phyloP scores from a whole-genome alignment of 768 basidiomycete genomes.

The Tremella mesenterica region DNA sequence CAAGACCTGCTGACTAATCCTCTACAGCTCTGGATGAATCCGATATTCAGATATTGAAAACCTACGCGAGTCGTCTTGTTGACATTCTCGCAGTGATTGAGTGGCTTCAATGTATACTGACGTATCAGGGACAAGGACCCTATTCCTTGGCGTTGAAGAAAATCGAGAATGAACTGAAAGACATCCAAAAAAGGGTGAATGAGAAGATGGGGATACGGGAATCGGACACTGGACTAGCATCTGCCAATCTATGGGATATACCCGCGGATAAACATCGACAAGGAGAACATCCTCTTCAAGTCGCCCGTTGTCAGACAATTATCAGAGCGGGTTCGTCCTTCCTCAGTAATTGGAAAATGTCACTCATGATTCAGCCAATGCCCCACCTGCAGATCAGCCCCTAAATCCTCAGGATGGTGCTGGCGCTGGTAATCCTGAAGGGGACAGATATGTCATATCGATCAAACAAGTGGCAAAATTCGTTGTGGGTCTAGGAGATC shows the following conservation, averaged over 20 bases:
- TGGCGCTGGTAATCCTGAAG: constrained; percentile 53
- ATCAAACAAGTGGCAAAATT: constrained; percentile 99
- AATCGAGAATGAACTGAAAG: constrained; percentile 84
- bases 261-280: constrained; percentile 85
- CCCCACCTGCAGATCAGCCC: constrained; percentile 66
- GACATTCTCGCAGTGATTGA: too few relatives aligned
- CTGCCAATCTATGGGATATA: constrained; percentile 96
- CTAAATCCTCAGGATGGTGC: constrained; percentile 81
- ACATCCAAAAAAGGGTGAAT: constrained; percentile 92
- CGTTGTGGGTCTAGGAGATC: constrained; percentile 91
- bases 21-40: constrained; percentile 81
- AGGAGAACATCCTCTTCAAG: constrained; percentile 84
- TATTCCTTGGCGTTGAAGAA: constrained; percentile 82
- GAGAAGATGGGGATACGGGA: constrained; percentile 99
- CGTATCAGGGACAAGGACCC: constrained; percentile 87
- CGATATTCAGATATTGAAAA: constrained; percentile 98
- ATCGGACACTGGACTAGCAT: constrained; percentile 91
- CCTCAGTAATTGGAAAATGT: neutral
- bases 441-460: constrained; percentile 98
- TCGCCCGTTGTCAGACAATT: constrained; percentile 97
- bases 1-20: constrained; percentile 9
- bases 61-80: constrained; percentile 57
- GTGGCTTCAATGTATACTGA: neutral
- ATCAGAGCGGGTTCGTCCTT: constrained; percentile 59
- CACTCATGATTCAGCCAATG: constrained; percentile 50